Percentiles rank a stretch among this genome's conserved stretches.
These are phyloP conservation scores for Teratosphaeria viscida DNA, from an alignment of 2,329 filamentous ascomycete genomes.

Conservation along the genomic window DNA sequence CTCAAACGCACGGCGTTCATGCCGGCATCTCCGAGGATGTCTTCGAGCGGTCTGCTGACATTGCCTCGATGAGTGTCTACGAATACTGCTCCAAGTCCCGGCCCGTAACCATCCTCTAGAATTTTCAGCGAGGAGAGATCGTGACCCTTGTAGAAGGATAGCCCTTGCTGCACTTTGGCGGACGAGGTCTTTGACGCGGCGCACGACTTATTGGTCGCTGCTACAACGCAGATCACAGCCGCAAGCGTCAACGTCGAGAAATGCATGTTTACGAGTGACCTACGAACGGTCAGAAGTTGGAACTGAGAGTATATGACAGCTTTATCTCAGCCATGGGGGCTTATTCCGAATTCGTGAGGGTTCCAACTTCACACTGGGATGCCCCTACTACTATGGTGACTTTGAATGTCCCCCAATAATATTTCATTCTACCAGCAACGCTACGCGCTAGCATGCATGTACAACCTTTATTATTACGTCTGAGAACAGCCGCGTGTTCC, in stretches of 20 bases:
- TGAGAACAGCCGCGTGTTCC: background rate
- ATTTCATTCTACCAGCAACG: too few species aligned
- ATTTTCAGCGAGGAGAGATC: conserved; percentile 31
- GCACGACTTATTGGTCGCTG: background rate
- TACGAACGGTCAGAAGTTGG: too few species aligned
- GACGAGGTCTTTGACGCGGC: background rate
- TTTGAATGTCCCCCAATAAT: too few species aligned
- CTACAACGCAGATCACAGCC: too few species aligned
- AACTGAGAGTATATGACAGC: too few species aligned
- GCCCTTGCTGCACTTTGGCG: background rate
- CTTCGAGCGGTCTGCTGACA: conserved; percentile 25
- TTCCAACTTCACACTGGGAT: background rate
- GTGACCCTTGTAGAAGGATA: conserved; percentile 29
- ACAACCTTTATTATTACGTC: too few species aligned
- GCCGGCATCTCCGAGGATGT: conserved; percentile 26
- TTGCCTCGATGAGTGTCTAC: conserved; percentile 29
- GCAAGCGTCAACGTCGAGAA: background rate
- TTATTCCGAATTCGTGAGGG: background rate
- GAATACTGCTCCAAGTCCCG: conserved; percentile 22
- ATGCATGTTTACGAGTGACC: background rate
- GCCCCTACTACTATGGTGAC: too few species aligned
- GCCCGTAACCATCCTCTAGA: conserved; percentile 20
- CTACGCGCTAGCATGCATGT: too few species aligned
- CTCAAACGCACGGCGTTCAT: conserved; percentile 26
- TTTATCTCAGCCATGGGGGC: too few species aligned